Percentiles rank a stretch among this genome's conserved stretches.
phyloP scores from a whole-genome alignment of 2,329 filamentous ascomycete genomes.

The Penicillium polonicum region DNA sequence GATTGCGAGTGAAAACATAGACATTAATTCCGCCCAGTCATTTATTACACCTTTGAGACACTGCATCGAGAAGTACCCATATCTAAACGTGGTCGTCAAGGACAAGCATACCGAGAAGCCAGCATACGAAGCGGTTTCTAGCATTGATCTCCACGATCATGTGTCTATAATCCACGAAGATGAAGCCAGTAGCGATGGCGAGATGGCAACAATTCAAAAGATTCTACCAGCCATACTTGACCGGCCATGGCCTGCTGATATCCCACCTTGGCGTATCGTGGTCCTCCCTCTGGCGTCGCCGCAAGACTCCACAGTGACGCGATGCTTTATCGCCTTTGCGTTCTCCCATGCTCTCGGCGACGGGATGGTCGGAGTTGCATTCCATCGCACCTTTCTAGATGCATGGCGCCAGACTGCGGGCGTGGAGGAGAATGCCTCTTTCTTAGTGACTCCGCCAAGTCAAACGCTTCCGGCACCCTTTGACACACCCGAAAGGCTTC shows the following conservation, averaged over 20 bases:
- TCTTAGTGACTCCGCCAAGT: conserved; percentile 17
- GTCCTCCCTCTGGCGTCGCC: conserved; percentile 30
- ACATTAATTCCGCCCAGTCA: conserved; percentile 21
- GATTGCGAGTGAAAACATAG: conserved; percentile 10
- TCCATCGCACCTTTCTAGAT: conserved; percentile 45
- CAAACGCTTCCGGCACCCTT: conserved; percentile 37
- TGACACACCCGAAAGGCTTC: conserved; percentile 40
- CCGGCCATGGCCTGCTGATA: conserved; percentile 26
- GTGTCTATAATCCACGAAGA: conserved; percentile 29
- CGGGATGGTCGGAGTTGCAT: conserved; percentile 43
- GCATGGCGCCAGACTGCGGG: conserved; percentile 8
- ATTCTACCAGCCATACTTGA: conserved; percentile 36
- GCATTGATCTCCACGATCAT: conserved; percentile 43
- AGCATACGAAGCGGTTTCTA: conserved; percentile 30
- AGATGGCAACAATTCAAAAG: conserved; percentile 22
- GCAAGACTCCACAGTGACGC: conserved; percentile 4
- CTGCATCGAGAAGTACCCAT: conserved; percentile 43
- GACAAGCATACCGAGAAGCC: conserved; percentile 41
- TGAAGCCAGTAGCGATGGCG: conserved; percentile 4
- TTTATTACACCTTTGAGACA: conserved; percentile 35
- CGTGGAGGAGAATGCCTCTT: background rate
- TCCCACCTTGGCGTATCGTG: conserved; percentile 48
- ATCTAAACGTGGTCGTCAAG: conserved; percentile 38
- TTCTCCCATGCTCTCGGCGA: conserved; percentile 49
- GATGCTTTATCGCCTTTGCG: conserved; percentile 41